Evolutionary conservation across 2,329 filamentous ascomycete genomes (phyloP).

Genomic region (Pseudogymnoascus sp.): DNA sequence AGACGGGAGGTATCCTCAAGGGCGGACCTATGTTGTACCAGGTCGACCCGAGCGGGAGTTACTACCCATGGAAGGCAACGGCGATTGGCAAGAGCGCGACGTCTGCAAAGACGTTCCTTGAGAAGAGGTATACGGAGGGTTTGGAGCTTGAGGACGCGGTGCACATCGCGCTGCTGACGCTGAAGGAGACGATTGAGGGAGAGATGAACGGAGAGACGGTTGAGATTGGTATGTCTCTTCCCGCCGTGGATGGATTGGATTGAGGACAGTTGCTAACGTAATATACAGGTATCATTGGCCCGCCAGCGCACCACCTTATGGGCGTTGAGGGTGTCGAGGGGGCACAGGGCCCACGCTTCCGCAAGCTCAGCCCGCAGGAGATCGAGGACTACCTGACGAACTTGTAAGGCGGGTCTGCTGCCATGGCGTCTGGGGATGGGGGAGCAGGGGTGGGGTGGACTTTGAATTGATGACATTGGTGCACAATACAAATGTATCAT

Average conservation of each 20-base stretch:
- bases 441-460: neutral
- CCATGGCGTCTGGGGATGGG: neutral
- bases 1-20: slow-evolving; percentile 93
- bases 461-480: neutral
- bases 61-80: slow-evolving; percentile 99
- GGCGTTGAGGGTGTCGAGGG: slow-evolving; percentile 86
- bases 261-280: slow-evolving; percentile 19
- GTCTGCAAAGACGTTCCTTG: slow-evolving; percentile 96
- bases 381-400: slow-evolving; percentile 99
- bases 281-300: slow-evolving; percentile 76
- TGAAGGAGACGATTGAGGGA: slow-evolving; percentile 99
- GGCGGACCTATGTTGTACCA: slow-evolving; percentile 97
- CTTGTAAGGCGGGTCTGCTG: slow-evolving; percentile 51
- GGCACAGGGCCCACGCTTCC: slow-evolving; percentile 76
- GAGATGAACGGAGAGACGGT: slow-evolving; percentile 99
- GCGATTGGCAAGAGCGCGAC: slow-evolving; percentile 98
- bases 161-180: slow-evolving; percentile 90
- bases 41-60: slow-evolving; percentile 96
- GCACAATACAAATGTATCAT: slow-evolving; percentile 29
- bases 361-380: slow-evolving; percentile 93
- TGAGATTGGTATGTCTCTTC: slow-evolving; percentile 65
- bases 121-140: slow-evolving; percentile 97
- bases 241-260: neutral
- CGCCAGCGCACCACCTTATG: slow-evolving; percentile 85
- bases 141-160: slow-evolving; percentile 96